Evolutionary conservation across 2,329 filamentous ascomycete species (phyloP).

Genomic region (Xylariaceae sp.): DNA sequence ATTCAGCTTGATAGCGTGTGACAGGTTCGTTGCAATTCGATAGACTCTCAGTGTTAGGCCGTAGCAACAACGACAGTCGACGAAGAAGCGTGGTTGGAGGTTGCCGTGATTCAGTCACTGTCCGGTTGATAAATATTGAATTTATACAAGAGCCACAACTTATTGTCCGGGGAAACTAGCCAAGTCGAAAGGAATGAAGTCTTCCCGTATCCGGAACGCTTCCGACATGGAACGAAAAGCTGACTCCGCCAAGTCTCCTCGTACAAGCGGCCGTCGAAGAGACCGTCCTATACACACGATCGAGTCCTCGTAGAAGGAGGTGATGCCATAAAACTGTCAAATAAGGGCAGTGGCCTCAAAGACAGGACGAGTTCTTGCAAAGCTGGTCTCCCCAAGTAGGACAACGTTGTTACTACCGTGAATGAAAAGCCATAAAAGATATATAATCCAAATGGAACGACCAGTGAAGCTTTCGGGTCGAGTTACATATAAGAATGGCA

Average conservation of each 20-base stretch:
- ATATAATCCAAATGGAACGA: constrained; percentile 16
- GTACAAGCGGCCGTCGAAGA: neutral
- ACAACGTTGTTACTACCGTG: constrained; percentile 3
- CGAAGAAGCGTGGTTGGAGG: neutral
- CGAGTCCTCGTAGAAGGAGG: constrained; percentile 4
- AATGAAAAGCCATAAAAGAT: constrained; percentile 21
- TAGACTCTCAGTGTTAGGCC: constrained; percentile 3
- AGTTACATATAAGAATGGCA: constrained; percentile 36
- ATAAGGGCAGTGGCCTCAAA: constrained; percentile 10
- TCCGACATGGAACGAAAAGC: constrained; percentile 1
- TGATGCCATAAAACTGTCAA: constrained; percentile 5
- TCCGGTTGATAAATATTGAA: neutral
- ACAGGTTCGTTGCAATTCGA: constrained; percentile 14
- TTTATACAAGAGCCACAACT: neutral
- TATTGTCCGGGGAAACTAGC: constrained; percentile 1
- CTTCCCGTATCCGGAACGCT: neutral
- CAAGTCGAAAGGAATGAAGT: neutral
- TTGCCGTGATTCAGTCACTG: neutral
- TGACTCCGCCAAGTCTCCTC: constrained; percentile 1
- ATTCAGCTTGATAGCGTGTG: constrained; percentile 13
- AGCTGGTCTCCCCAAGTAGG: constrained; percentile 6
- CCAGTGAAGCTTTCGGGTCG: constrained; percentile 25
- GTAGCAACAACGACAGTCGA: constrained; percentile 1
- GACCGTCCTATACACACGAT: constrained; percentile 2
- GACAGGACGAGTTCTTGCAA: neutral